Conservation (phyloP, 352 stramenopile species). For the Elongisporangium undulatum region DNA sequence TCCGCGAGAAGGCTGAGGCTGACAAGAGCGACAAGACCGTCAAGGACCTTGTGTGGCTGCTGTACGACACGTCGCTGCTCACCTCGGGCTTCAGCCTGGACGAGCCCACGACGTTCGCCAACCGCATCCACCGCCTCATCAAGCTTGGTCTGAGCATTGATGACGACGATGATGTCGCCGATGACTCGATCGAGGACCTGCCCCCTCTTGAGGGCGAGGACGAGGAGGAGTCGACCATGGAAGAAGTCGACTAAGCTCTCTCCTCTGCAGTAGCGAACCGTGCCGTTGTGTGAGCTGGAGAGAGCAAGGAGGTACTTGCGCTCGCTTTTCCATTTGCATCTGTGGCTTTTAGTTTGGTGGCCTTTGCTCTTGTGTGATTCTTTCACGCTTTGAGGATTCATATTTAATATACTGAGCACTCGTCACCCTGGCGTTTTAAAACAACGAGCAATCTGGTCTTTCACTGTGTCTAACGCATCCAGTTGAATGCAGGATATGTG, state of each 20-base stretch:
- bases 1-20: slow-evolving; percentile 97
- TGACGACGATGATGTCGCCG: slow-evolving; percentile 94
- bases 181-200: slow-evolving; percentile 96
- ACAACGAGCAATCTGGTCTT: neutral
- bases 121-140: slow-evolving; percentile 99
- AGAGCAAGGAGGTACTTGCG: neutral
- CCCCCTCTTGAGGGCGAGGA: slow-evolving; percentile 95
- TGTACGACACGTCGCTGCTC: slow-evolving; percentile 99
- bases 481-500: neutral
- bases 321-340: slow-evolving; percentile 1
- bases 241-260: slow-evolving; percentile 96
- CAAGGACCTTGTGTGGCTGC: slow-evolving; percentile 99
- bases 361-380: slow-evolving; percentile 23
- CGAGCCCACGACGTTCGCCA: slow-evolving; percentile 98
- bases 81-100: slow-evolving; percentile 99
- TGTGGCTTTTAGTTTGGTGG: slow-evolving; percentile 27
- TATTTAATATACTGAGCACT: slow-evolving; percentile 55
- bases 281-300: neutral
- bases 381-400: slow-evolving; percentile 44
- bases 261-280: neutral
- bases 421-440: slow-evolving; percentile 1
- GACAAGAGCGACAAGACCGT: slow-evolving; percentile 99
- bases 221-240: slow-evolving; percentile 97
- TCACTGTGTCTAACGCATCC: neutral
- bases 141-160: slow-evolving; percentile 99